Evolutionary conservation across 1,139 yeast genomes (phyloP), one percentile per base, ranked within the genome.

Genomic region (Protomyces inundatus): DNA sequence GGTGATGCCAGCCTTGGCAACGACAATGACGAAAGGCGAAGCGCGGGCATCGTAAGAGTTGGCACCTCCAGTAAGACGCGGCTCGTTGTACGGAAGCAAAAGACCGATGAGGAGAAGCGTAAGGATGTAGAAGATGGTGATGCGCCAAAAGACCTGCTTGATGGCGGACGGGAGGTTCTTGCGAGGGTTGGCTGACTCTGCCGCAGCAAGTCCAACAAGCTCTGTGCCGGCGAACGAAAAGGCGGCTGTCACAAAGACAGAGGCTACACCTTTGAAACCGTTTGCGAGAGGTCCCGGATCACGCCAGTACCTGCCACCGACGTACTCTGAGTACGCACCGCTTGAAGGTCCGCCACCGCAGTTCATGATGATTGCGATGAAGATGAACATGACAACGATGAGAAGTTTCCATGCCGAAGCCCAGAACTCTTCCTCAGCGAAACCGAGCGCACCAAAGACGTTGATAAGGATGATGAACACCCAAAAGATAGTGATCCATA

Each of bases 211-310:
- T 64, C 95, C 95, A 65, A 86, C 87, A 72, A 87, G 80, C 76
- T 88, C 96, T 62, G 87, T 84, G 70, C 95, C 95, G 61, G 93
- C 90, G 71, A 88, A 87, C 3, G 96, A 85, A 75, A 89, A 90
- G 6, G 96, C 95, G 36, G 96, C 95, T 37, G 86, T 83, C 58
- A 90, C 90, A 71, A 90, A 87, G 39, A 87, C 88, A n/a, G 88
- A 79, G 71, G 90, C 83, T 33, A 89, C 84, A 69, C 97, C 97
- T 73, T 90, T 90, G 79, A 82, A 88, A 66, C 78, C 90, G 80
- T 77, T 77, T 66, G 78, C 81, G 77, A 80, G 84, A 4, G 89
- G 39, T 9, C 55, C 82, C 0, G 88, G 87, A 66, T 78, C 70
- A 65, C 79, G 79, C 87, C 88, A 86, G 73, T 83, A 81, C 67